These are phyloP conservation scores for Diutina mesorugosa DNA, from an alignment of 1,139 yeast genomes.

Conservation along the genomic window DNA sequence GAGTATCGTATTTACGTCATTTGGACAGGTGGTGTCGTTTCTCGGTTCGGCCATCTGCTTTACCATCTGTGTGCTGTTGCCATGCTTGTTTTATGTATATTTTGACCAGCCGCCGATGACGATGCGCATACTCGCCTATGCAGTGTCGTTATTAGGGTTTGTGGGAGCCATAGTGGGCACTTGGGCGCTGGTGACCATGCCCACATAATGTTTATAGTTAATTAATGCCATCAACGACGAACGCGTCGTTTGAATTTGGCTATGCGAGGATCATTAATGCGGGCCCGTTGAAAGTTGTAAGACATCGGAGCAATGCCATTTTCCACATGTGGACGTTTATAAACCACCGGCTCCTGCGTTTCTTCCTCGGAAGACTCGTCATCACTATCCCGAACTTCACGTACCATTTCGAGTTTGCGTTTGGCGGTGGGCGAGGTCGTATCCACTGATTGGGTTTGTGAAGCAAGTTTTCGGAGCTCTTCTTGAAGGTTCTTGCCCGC, in stretches of 20 bases:
- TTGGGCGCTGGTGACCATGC: slow-evolving; percentile 9
- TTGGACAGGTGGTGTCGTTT: slow-evolving; percentile 43
- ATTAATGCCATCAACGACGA: neutral
- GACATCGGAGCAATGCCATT: slow-evolving; percentile 10
- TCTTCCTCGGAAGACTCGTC: slow-evolving; percentile 9
- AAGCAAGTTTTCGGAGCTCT: slow-evolving; percentile 18
- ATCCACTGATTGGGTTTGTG: neutral
- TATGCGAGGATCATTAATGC: slow-evolving; percentile 27
- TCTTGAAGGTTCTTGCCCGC: slow-evolving; percentile 27
- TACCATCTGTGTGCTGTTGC: slow-evolving; percentile 41
- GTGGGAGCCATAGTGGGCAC: slow-evolving; percentile 41
- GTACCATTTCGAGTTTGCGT: slow-evolving; percentile 7
- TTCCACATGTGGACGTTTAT: neutral
- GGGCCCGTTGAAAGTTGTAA: slow-evolving; percentile 26
- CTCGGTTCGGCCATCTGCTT: slow-evolving; percentile 48
- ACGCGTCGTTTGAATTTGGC: slow-evolving; percentile 5
- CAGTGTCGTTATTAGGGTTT: slow-evolving; percentile 35
- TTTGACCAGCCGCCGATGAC: slow-evolving; percentile 14
- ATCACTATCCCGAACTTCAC: slow-evolving; percentile 12
- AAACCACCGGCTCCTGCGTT: slow-evolving; percentile 5
- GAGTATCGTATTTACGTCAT: slow-evolving; percentile 47
- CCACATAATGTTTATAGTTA: neutral
- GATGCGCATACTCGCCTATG: slow-evolving; percentile 18
- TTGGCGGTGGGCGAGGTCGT: neutral
- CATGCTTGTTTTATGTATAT: slow-evolving; percentile 38